A percentile compares a stretch with the other conserved stretches of the same genome.
phyloP scores from a whole-genome alignment of 495 filamentous ascomycete genomes.

The Cairneyella variabilis region DNA sequence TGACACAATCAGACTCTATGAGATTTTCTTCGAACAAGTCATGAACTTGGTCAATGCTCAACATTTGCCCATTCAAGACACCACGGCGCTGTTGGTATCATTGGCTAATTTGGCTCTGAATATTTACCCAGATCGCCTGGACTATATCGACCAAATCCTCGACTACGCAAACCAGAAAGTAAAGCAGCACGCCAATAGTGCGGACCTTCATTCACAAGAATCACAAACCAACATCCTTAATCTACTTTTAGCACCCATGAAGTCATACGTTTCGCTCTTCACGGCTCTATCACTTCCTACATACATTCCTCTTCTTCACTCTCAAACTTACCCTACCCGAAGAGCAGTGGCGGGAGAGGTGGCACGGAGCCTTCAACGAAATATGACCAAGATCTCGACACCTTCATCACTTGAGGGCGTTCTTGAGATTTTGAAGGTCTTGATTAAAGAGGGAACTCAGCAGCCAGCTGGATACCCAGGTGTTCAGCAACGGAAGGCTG shows the following conservation, averaged over 20 bases:
- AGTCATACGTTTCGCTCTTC: slow-evolving; percentile 87
- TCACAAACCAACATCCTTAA: slow-evolving; percentile 86
- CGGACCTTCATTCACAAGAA: slow-evolving; percentile 84
- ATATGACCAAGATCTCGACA: slow-evolving; percentile 72
- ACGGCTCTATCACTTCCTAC: slow-evolving; percentile 87
- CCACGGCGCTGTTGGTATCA: slow-evolving; percentile 86
- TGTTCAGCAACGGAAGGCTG: slow-evolving; percentile 64
- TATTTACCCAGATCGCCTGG: slow-evolving; percentile 86
- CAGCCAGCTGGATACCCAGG: slow-evolving; percentile 81
- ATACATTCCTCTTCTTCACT: slow-evolving; percentile 83
- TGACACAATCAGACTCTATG: slow-evolving; percentile 83
- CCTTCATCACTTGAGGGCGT: slow-evolving; percentile 82
- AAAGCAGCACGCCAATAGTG: slow-evolving; percentile 83
- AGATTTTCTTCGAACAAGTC: slow-evolving; percentile 97
- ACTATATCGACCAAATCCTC: slow-evolving; percentile 94
- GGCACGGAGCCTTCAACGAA: slow-evolving; percentile 70
- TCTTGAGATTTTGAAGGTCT: slow-evolving; percentile 77
- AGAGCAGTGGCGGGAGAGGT: slow-evolving; percentile 87
- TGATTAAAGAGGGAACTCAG: slow-evolving; percentile 90
- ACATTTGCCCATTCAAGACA: slow-evolving; percentile 89
- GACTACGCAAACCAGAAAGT: slow-evolving; percentile 86
- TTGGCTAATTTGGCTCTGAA: slow-evolving; percentile 90
- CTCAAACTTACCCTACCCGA: slow-evolving; percentile 90
- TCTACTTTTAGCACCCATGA: slow-evolving; percentile 82
- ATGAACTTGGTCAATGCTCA: slow-evolving; percentile 87